Evolutionary conservation across 2,329 filamentous ascomycete species (phyloP).

Genomic region (Colletotrichum sp.): DNA sequence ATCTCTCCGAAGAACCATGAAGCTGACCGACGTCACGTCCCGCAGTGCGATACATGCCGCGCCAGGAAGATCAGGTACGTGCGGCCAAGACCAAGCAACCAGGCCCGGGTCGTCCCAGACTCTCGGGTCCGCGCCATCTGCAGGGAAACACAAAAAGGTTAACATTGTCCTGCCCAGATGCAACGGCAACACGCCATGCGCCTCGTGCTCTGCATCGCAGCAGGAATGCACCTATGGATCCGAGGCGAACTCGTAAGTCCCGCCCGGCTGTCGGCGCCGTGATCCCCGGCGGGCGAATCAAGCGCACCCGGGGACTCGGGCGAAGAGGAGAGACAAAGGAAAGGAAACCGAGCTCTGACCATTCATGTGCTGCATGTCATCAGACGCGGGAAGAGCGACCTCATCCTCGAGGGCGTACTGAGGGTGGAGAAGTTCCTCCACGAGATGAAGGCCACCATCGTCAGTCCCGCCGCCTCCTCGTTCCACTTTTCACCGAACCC

Average conservation of each 20-base stretch:
- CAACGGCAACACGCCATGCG: constrained; percentile 50
- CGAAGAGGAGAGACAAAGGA: neutral
- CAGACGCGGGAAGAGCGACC: constrained; percentile 53
- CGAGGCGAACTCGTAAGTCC: constrained; percentile 47
- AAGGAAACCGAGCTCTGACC: neutral
- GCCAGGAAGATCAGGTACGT: constrained; percentile 49
- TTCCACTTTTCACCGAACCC: constrained; percentile 8
- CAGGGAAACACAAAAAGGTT: neutral
- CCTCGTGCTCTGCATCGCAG: constrained; percentile 37
- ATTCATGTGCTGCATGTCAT: neutral
- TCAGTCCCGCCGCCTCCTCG: constrained; percentile 24
- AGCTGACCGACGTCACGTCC: neutral
- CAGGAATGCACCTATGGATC: constrained; percentile 46
- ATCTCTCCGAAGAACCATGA: neutral
- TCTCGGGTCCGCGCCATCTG: neutral
- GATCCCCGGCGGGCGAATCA: constrained; percentile 3
- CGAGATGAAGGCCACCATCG: constrained; percentile 46
- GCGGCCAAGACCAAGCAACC: neutral
- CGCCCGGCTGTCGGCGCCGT: neutral
- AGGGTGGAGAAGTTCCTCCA: constrained; percentile 50
- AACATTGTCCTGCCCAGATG: constrained; percentile 37
- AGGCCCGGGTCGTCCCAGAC: neutral
- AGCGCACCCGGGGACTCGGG: neutral
- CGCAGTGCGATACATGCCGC: constrained; percentile 51
- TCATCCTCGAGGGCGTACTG: constrained; percentile 54